Conservation (phyloP, 192 early-diverging fungal species). For the Mortierella antarctica region DNA sequence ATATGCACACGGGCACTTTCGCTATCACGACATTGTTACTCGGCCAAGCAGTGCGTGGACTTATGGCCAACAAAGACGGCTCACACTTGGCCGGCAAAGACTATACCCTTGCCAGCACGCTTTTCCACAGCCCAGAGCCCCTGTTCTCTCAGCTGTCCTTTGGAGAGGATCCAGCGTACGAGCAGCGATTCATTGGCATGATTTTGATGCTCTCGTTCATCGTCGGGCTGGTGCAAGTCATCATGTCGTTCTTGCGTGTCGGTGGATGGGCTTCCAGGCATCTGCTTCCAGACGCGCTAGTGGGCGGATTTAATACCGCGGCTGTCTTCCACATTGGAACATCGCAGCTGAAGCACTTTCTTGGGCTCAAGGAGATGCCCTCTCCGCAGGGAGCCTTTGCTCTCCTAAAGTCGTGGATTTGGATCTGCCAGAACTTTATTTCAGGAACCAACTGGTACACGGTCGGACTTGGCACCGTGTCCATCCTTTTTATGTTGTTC, state of each 20-base stretch:
- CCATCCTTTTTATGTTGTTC: conserved; percentile 40
- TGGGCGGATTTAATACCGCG: conserved; percentile 52
- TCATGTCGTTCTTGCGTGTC: conserved; percentile 43
- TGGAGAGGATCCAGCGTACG: conserved; percentile 21
- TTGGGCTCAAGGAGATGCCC: conserved; percentile 38
- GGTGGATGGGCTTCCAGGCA: conserved; percentile 53
- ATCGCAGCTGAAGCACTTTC: conserved; percentile 50
- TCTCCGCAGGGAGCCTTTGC: conserved; percentile 40
- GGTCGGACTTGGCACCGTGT: conserved; percentile 26
- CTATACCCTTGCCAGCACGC: conserved; percentile 21
- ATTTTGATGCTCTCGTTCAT: conserved; percentile 51
- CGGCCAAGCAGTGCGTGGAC: conserved; percentile 45
- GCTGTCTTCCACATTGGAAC: conserved; percentile 55
- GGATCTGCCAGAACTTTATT: conserved; percentile 24
- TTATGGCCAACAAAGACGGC: conserved; percentile 24
- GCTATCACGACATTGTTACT: conserved; percentile 52
- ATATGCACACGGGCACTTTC: conserved; percentile 55
- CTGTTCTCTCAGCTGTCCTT: neutral
- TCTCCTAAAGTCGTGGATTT: conserved; percentile 42
- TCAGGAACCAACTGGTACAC: conserved; percentile 45
- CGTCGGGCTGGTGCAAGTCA: conserved; percentile 41
- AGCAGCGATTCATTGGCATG: conserved; percentile 43
- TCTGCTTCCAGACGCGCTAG: conserved; percentile 41
- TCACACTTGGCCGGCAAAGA: neutral
- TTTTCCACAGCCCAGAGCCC: conserved; percentile 22